phyloP scores from a whole-genome alignment of 352 stramenopile genomes.

The Globisporangium nunn region DNA sequence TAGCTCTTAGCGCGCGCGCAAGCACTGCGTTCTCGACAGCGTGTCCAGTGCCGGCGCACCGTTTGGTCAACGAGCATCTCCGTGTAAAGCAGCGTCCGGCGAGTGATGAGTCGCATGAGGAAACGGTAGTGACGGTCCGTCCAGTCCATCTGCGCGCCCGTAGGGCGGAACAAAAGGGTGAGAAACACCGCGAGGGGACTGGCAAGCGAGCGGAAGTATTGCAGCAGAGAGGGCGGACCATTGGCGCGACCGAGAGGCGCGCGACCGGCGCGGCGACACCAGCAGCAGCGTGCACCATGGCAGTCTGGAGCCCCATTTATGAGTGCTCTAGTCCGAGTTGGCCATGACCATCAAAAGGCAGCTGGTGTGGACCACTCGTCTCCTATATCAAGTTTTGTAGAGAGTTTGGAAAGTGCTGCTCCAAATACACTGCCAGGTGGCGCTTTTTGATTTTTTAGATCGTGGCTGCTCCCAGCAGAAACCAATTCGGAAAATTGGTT shows the following conservation, averaged over 20 bases:
- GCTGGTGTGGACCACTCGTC: too few species aligned
- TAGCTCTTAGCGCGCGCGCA: too few species aligned
- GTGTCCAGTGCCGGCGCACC: conserved; percentile 27
- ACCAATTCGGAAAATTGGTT: too few species aligned
- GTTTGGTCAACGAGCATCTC: conserved; percentile 99
- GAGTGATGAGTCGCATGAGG: conserved; percentile 92
- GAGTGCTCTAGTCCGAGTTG: too few species aligned
- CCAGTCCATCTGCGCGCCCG: conserved; percentile 90
- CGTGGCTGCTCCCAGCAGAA: too few species aligned
- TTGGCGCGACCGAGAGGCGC: conserved; percentile 13
- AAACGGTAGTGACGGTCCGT: conserved; percentile 94
- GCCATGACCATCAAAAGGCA: too few species aligned
- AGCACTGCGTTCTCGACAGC: background rate
- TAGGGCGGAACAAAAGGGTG: background rate
- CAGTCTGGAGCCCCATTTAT: too few species aligned
- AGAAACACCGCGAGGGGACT: background rate
- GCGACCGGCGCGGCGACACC: conserved; percentile 4
- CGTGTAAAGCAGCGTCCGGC: conserved; percentile 92
- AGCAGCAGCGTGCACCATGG: background rate
- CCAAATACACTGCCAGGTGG: background rate
- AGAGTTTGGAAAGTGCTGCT: background rate
- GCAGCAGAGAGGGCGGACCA: conserved; percentile 5
- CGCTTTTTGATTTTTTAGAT: too few species aligned
- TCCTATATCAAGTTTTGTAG: too few species aligned
- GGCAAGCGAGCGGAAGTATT: background rate